Base-by-base conservation (phyloP, 495 filamentous ascomycete genomes). In the Penicillium nucicola region DNA sequence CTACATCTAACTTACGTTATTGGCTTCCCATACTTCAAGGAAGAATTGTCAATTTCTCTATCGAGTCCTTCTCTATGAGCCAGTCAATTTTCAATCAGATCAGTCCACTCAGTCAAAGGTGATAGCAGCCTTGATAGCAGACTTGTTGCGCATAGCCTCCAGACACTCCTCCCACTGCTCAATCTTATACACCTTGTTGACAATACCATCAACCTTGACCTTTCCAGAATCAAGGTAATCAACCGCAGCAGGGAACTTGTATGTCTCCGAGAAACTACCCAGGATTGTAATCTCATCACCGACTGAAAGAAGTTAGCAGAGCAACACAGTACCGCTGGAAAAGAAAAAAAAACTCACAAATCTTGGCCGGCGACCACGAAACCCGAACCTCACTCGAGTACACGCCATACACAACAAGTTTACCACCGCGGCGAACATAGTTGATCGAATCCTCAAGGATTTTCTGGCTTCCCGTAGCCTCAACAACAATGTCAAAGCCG, bases 241-340 rank as follows among this genome's bases (percentile, higher is more conserved):
- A 51, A 88, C 81, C 7, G 84, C 84, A 23, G 84, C 78, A 4
- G 84, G 84, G 77, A 86, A 89, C 76, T 86, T 87, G 71, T 85
- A 84, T 13, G 81, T 82, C 59, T 88, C 83, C 23, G 78, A 83
- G 75, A 87, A 88, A 32, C 77, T 83, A 22, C 84, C 84, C 33
- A 88, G 66, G 53, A 89, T 85, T 51, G 81, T 86, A 58, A 88
- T 86, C 59, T 87, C 84, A 56, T 83, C 72, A 40, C 68, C 68
- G 46, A 72, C 70, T 71, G 43, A 17, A 25, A 23, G 12, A 1
- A 4, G 22, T 48, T n/a, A 48, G 46, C 28, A 25, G 34, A 11
- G 12, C 6, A 28, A 28, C 25, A 28, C 17, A n/a, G 5, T 11
- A 8, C 13, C 6, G 19, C 22, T 12, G 12, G 32, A 37, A 8